Percentiles rank a stretch among this genome's conserved stretches.
Evolutionary conservation across 75 land plant genomes (phyloP).

Genomic region (Azolla pinnata): DNA sequence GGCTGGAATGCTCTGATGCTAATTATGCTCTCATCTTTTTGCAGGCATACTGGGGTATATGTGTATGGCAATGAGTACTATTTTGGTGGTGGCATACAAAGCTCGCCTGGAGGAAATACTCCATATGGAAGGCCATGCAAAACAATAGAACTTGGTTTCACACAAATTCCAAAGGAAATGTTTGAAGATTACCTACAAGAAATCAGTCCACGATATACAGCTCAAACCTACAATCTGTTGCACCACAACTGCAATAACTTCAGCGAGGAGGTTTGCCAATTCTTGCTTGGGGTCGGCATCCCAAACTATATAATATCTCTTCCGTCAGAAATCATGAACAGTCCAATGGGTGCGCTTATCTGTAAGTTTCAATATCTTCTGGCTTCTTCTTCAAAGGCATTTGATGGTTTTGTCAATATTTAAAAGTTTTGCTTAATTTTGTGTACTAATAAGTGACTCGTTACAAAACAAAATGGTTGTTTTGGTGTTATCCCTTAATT

Average conservation of each 20-base stretch:
- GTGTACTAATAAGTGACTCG: too few relatives aligned
- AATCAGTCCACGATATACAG: conserved; percentile 70
- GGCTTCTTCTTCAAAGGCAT: too few relatives aligned
- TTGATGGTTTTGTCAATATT: too few relatives aligned
- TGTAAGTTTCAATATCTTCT: conserved; percentile 58
- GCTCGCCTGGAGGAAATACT: conserved; percentile 41
- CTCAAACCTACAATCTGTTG: conserved; percentile 67
- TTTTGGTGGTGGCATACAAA: conserved; percentile 81
- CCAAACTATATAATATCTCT: conserved; percentile 73
- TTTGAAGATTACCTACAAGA: conserved; percentile 80
- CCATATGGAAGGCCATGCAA: conserved; percentile 73
- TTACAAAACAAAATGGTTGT: too few relatives aligned
- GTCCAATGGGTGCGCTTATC: conserved; percentile 84
- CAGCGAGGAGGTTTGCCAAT: conserved; percentile 86
- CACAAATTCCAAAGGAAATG: conserved; percentile 80
- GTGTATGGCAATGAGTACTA: conserved; percentile 88
- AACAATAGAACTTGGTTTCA: conserved; percentile 64
- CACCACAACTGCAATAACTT: conserved; percentile 90
- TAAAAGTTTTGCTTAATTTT: too few relatives aligned
- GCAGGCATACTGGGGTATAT: conserved; percentile 88
- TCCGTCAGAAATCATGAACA: conserved; percentile 75
- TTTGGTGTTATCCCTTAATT: not conserved
- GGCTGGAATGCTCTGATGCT: too few relatives aligned
- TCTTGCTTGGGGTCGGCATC: conserved; percentile 61
- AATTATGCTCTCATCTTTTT: too few relatives aligned